Base-by-base conservation (phyloP, 805 yeast genomes). In the Starmera quercuum region DNA sequence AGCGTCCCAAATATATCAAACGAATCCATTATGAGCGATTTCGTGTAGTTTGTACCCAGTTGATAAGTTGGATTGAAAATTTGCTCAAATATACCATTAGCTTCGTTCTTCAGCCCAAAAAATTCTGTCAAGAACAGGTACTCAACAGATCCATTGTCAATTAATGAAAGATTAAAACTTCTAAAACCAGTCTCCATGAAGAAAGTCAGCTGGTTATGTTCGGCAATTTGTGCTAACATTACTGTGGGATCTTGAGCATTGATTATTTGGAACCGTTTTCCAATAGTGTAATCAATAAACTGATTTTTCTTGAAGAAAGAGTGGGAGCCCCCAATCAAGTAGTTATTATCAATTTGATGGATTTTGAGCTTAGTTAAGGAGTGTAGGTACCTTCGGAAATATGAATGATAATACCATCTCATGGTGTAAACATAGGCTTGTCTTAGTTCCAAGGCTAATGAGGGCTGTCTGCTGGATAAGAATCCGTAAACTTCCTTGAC, bases 361-460 rank as follows among this genome's bases (percentile, higher is more conserved):
- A 78, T 42, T 28, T 69, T 73, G 38, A 86, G 56, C 43, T 75
- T 75, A 39, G 83, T 83, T 32, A 88, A 57, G 1, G 94, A 76
- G 40, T 78, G 73, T 25, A 79, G 56, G 58, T 87, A 88, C 41
- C 87, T 74, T 13, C 79, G 76, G 50, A 88, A 90, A 45, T 83
- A 73, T 36, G 81, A 71, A 37, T 71, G 66, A 54, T 92, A 92
- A 60, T 90, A 92, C 98, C 98, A 92, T 47, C 73, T 66, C 84
- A 92, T 88, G 3, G 97, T 90, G 48, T 77, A 78, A 14, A 78
- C 61, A 54, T 92, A 92, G 0, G 97, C 97, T 46, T 72, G 71
- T 35, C 77, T 69, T 26, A 92, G 66, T 49, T 85, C 92, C 12
- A 61, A 53, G 0, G 95, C 90, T 35, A 92, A 59, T 6, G 75